Evolutionary conservation across 768 basidiomycete species (phyloP), one percentile per base, ranked within the genome.

Genomic region (Rhizopogon roseolus): DNA sequence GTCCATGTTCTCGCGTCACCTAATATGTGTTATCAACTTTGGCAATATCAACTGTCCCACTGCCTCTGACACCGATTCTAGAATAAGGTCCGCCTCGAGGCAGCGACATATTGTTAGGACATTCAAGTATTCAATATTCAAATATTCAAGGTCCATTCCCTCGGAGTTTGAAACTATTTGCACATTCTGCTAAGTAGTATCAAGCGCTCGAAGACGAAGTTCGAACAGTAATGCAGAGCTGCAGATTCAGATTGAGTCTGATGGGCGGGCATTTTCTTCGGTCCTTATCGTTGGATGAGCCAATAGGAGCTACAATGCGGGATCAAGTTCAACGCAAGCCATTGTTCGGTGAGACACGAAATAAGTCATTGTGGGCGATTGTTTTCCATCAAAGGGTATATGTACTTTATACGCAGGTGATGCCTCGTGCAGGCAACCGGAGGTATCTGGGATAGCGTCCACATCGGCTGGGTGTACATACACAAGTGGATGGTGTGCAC

Each of bases 1-100:
- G 45, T 42, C 53, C 50, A 16, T 6, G 6, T 22, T 13, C 16
- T 29, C 16, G 41, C 13, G 11, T 17, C 22, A 45, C 19, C 17
- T 25, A 28, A 43, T 57, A 51, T 59, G 52, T 57, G 46, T 52
- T 56, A 39, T 4, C 14, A n/a, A 29, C 46, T 14, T n/a, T 40
- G 19, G 19, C 9, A 29, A 32, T 43, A 5, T 41, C n/a, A 41
- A 45, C 53, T 36, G 37, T 32, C 53, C 34, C 22, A 9, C 6
- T 5, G 7, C 29, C 28, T 19, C 22, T 36, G 42, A 1, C 45
- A 39, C 37, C n/a, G 43, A 48, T 43, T 43, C 19, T 46, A 14
- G 41, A 16, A 57, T 17, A 52, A 54, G 37, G 44, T 41, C 32
- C 41, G 39, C 55, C 54, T 60, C 25, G 49, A 56, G 56, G 64